Percentiles rank a stretch among this genome's conserved stretches.
Conservation (phyloP, 192 early-diverging fungal genomes). For the Rhizophlyctis rosea region DNA sequence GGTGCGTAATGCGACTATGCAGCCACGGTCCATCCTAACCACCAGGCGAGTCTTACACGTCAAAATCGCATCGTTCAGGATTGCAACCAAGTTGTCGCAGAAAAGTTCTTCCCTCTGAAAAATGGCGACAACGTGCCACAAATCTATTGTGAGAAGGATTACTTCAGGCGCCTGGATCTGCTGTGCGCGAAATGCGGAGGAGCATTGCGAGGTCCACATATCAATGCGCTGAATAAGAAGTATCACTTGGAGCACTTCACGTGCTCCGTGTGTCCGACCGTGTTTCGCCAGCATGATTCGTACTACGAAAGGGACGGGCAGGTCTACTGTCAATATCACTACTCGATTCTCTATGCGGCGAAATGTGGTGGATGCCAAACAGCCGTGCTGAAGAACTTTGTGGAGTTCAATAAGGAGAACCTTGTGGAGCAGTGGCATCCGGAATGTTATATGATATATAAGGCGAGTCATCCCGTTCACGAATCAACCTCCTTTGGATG, state of each 20-base stretch:
- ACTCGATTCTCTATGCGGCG: slow-evolving; percentile 82
- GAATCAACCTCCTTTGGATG: too few species aligned
- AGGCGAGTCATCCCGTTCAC: slow-evolving; percentile 63
- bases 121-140: slow-evolving; percentile 51
- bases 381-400: slow-evolving; percentile 93
- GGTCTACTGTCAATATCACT: slow-evolving; percentile 94
- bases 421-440: slow-evolving; percentile 94
- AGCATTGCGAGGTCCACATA: slow-evolving; percentile 86
- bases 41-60: background rate
- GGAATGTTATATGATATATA: slow-evolving; percentile 99
- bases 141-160: slow-evolving; percentile 84
- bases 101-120: slow-evolving; percentile 80
- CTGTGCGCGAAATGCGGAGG: slow-evolving; percentile 83
- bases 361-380: slow-evolving; percentile 96
- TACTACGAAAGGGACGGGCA: slow-evolving; percentile 94
- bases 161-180: slow-evolving; percentile 78
- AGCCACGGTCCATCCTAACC: background rate
- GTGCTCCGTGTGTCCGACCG: slow-evolving; percentile 84
- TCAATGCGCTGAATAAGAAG: slow-evolving; percentile 87
- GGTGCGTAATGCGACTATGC: slow-evolving; percentile 52
- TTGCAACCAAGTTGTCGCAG: slow-evolving; percentile 72
- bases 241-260: slow-evolving; percentile 98
- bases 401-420: slow-evolving; percentile 78
- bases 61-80: slow-evolving; percentile 49
- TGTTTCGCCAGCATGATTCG: slow-evolving; percentile 93